Evolutionary conservation across 495 filamentous ascomycete species (phyloP).

Genomic region (Hamigera avellanea): DNA sequence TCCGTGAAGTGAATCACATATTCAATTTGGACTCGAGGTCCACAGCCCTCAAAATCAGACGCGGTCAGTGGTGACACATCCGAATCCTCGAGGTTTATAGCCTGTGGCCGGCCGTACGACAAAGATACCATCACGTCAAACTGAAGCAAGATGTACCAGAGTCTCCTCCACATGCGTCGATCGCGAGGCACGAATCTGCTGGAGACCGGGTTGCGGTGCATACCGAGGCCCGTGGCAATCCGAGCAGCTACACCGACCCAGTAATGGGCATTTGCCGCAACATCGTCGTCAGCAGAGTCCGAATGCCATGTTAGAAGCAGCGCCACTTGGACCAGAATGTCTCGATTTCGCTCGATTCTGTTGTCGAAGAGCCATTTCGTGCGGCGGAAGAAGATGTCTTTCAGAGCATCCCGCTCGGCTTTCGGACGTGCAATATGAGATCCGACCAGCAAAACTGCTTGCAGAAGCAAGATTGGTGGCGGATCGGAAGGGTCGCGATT

Average conservation of each 20-base stretch:
- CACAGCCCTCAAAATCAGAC: conserved; percentile 39
- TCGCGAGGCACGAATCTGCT: conserved; percentile 31
- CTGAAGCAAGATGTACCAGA: conserved; percentile 38
- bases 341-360: conserved; percentile 38
- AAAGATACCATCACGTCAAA: conserved; percentile 37
- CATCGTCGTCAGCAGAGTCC: conserved; percentile 35
- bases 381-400: conserved; percentile 37
- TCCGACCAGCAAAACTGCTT: conserved; percentile 35
- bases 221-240: conserved; percentile 37
- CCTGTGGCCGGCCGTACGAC: conserved; percentile 38
- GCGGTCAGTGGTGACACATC: conserved; percentile 31
- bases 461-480: conserved; percentile 32
- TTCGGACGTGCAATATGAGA: conserved; percentile 30
- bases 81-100: conserved; percentile 37
- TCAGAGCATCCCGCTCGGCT: conserved; percentile 30
- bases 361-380: conserved; percentile 37
- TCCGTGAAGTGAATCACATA: conserved; percentile 36
- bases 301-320: conserved; percentile 38
- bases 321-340: conserved; percentile 35
- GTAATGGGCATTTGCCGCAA: conserved; percentile 36
- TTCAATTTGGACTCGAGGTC: conserved; percentile 26
- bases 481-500: conserved; percentile 34
- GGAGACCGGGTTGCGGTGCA: conserved; percentile 37
- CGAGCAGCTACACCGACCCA: conserved; percentile 38
- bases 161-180: conserved; percentile 33